Percentiles rank a stretch among this genome's conserved stretches.
Conservation (phyloP, 2,329 filamentous ascomycete species). For the Fusarium incarnatum region DNA sequence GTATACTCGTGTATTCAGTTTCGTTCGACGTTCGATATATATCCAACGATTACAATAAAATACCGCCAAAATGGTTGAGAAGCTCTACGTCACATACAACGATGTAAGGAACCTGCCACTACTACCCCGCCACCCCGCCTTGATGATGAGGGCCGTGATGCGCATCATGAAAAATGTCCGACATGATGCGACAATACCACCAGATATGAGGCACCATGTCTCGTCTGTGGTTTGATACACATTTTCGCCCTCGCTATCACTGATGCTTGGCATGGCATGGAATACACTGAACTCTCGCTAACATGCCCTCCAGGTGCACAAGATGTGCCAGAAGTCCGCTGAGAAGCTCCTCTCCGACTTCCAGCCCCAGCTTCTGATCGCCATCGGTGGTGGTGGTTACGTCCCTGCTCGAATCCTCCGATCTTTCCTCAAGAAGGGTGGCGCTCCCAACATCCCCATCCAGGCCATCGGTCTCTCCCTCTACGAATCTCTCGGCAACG, state of each 20-base stretch:
- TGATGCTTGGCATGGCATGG: background rate
- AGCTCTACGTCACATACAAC: slow-evolving; percentile 92
- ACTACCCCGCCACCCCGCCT: slow-evolving; percentile 47
- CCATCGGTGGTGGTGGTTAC: slow-evolving; percentile 97
- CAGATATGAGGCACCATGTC: background rate
- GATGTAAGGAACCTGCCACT: slow-evolving; percentile 68
- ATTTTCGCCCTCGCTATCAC: background rate
- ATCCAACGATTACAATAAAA: background rate
- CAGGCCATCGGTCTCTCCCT: slow-evolving; percentile 98
- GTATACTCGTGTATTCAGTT: background rate
- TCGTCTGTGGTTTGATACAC: background rate
- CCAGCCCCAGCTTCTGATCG: slow-evolving; percentile 96
- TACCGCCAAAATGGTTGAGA: slow-evolving; percentile 76
- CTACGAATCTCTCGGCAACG: slow-evolving; percentile 83
- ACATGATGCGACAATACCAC: slow-evolving; percentile 13
- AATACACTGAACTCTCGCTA: slow-evolving; percentile 10
- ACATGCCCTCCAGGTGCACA: slow-evolving; percentile 79
- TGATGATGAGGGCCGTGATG: slow-evolving; percentile 37
- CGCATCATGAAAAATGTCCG: slow-evolving; percentile 26
- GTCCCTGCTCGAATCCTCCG: slow-evolving; percentile 96
- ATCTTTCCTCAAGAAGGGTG: slow-evolving; percentile 93
- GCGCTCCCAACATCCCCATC: slow-evolving; percentile 94
- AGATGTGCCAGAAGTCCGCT: slow-evolving; percentile 91
- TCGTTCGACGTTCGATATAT: slow-evolving; percentile 30
- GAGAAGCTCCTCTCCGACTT: slow-evolving; percentile 84